phyloP scores from a whole-genome alignment of 805 yeast species.

The Cyberlindnera lachancei region DNA sequence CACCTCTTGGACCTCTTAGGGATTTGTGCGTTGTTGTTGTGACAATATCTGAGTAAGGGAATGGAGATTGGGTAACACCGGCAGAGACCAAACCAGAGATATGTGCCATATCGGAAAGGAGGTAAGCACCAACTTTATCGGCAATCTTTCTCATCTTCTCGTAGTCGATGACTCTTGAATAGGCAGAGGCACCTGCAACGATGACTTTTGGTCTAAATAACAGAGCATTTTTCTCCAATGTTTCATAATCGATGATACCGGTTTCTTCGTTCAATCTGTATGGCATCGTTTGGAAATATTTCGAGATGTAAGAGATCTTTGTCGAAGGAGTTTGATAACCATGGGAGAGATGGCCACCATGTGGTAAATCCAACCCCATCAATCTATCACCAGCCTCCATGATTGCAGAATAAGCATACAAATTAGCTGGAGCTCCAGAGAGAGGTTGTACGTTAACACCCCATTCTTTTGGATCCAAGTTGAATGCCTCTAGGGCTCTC shows the following conservation, averaged over 20 bases:
- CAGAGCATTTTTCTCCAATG: conserved; percentile 70
- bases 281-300: conserved; percentile 97
- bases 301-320: conserved; percentile 86
- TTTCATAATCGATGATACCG: conserved; percentile 89
- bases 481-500: conserved; percentile 83
- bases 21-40: conserved; percentile 98
- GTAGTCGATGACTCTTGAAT: conserved; percentile 86
- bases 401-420: conserved; percentile 85
- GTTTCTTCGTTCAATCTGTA: conserved; percentile 82
- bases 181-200: conserved; percentile 97
- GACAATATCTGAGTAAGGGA: conserved; percentile 88
- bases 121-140: conserved; percentile 87
- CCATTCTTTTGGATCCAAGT: conserved; percentile 74
- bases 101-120: conserved; percentile 95
- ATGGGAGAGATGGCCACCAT: conserved; percentile 96
- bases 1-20: conserved; percentile 98
- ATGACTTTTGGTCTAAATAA: conserved; percentile 91
- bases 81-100: conserved; percentile 95
- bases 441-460: conserved; percentile 96
- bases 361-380: conserved; percentile 97
- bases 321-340: conserved; percentile 91
- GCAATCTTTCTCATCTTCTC: conserved; percentile 85
- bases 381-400: conserved; percentile 85
- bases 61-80: conserved; percentile 89
- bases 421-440: conserved; percentile 95